phyloP scores from a whole-genome alignment of 129 eudicot genomes.

The Mikania micrantha region DNA sequence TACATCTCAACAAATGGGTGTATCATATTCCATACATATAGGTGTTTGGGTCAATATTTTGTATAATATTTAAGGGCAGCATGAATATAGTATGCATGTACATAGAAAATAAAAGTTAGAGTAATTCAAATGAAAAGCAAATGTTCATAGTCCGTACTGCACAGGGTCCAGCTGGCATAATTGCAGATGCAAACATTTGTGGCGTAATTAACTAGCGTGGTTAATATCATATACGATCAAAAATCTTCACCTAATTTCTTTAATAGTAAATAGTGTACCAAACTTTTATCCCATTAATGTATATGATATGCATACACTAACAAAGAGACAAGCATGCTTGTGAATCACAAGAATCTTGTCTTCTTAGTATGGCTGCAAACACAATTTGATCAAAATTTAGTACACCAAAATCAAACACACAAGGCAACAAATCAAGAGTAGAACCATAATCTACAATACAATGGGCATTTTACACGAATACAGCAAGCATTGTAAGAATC shows the following conservation, averaged over 20 bases:
- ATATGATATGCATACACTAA: background rate
- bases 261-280: background rate
- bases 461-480: background rate
- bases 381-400: background rate
- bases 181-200: background rate
- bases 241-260: slow-evolving; percentile 2
- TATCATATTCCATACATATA: background rate
- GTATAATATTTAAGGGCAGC: background rate
- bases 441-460: background rate
- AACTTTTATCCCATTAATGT: background rate
- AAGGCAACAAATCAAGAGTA: background rate
- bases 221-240: background rate
- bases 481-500: background rate
- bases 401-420: background rate
- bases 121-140: background rate
- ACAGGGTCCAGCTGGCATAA: background rate
- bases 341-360: background rate
- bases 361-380: background rate
- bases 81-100: background rate
- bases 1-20: background rate
- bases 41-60: background rate
- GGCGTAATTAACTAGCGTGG: background rate
- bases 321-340: background rate
- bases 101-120: background rate
- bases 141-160: background rate